These are phyloP conservation scores for Pseudopithomyces chartarum DNA, from an alignment of 2,329 filamentous ascomycete genomes.

Conservation along the genomic window DNA sequence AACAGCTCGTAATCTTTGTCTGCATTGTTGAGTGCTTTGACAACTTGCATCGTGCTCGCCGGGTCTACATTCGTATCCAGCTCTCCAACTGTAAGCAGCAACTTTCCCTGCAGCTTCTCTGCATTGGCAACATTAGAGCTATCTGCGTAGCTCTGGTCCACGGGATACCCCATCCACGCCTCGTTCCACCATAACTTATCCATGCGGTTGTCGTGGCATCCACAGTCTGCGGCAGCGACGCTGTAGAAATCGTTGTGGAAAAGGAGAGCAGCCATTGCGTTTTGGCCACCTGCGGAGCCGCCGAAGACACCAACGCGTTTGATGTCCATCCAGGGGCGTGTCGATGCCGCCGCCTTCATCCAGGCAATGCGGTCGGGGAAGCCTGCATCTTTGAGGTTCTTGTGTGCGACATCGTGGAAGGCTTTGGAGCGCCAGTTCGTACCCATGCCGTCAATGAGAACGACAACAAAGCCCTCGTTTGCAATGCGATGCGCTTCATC, in stretches of 20 bases:
- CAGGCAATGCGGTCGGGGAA: constrained; percentile 35
- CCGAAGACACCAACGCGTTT: constrained; percentile 26
- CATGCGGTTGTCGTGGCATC: constrained; percentile 38
- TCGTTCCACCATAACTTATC: constrained; percentile 38
- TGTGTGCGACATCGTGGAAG: constrained; percentile 33
- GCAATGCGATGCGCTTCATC: constrained; percentile 21
- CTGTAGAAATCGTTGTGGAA: constrained; percentile 36
- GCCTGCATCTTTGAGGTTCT: constrained; percentile 36
- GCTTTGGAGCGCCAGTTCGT: constrained; percentile 36
- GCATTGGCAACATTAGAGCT: constrained; percentile 32
- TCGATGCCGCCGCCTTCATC: constrained; percentile 30
- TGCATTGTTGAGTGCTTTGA: constrained; percentile 24
- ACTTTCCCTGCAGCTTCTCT: constrained; percentile 18
- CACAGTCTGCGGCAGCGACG: constrained; percentile 29
- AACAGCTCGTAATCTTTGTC: constrained; percentile 30
- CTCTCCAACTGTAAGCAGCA: constrained; percentile 39
- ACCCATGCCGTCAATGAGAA: constrained; percentile 36
- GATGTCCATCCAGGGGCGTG: constrained; percentile 32
- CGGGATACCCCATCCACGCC: constrained; percentile 34
- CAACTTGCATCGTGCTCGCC: constrained; percentile 33
- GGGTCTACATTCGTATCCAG: constrained; percentile 39
- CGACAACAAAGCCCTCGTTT: constrained; percentile 31
- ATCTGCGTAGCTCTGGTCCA: constrained; percentile 29
- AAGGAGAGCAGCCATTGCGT: constrained; percentile 31
- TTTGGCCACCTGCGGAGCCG: constrained; percentile 32